Conservation (phyloP, 2,329 filamentous ascomycete genomes). For the Colletotrichum noveboracense region DNA sequence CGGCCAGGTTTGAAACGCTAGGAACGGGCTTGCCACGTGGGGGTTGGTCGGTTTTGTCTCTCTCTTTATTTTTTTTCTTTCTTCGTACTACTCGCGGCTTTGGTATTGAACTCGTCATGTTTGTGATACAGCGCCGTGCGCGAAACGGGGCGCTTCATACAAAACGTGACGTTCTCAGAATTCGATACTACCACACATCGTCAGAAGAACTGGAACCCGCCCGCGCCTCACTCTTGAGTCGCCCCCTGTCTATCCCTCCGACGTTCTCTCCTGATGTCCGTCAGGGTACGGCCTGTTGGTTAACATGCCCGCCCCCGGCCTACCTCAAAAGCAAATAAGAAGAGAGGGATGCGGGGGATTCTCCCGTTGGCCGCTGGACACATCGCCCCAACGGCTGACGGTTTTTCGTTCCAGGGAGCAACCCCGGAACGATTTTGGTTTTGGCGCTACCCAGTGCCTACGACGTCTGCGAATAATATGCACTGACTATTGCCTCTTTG, state of each 20-base stretch:
- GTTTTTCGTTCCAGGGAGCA: background rate
- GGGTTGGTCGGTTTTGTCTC: background rate
- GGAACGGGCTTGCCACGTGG: background rate
- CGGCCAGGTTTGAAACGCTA: background rate
- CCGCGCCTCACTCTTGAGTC: background rate
- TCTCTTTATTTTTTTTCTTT: background rate
- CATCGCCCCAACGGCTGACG: background rate
- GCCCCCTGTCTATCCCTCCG: background rate
- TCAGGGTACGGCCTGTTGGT: background rate
- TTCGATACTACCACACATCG: background rate
- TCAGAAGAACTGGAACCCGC: background rate
- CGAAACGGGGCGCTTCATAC: conserved; percentile 1
- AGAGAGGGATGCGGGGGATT: conserved; percentile 4
- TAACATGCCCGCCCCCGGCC: background rate
- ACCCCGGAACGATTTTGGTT: background rate
- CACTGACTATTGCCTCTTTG: conserved; percentile 2
- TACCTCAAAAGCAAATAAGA: background rate
- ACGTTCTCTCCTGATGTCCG: background rate
- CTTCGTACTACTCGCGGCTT: background rate
- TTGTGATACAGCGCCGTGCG: conserved; percentile 5
- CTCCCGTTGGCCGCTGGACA: conserved; percentile 1
- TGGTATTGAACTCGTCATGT: background rate
- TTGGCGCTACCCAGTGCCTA: background rate
- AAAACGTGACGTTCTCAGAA: background rate
- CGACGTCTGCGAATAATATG: background rate